Base-by-base conservation (phyloP, 352 stramenopile genomes). In the Phytophthora hybrid region DNA sequence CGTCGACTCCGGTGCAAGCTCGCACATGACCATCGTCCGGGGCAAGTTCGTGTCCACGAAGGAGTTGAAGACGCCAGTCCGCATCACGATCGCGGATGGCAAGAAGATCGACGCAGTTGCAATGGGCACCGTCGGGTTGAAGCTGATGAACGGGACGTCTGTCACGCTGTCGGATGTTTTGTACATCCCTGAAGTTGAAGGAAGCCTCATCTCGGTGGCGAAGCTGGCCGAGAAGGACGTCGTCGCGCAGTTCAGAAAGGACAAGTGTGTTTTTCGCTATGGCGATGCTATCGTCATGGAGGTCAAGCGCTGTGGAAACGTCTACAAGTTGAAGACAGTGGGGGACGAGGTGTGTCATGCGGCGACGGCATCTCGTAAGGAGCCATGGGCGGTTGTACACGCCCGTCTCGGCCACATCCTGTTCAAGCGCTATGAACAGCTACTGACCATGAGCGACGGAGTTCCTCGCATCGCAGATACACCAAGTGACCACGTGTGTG, bases 301-400 rank as follows among this genome's bases (percentile, higher is more conserved):
- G 21, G 57, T 52, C 18, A 59, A 65, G 63, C 23, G 63, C 5
- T 66, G 29, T 59, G 53, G 60, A 55, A 74, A 67, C 8, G 9
- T 74, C 53, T 62, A 70, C 67, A 69, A 69, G 59, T 60, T 64
- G 52, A 56, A 74, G 51, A 63, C 39, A 69, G 67, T 69, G 37
- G 54, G 59, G 51, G 67, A 61, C 29, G 31, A 74, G 31, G 67
- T 59, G 39, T 70, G 67, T 11, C 31, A 66, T 47, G 39, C n/a
- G 34, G 53, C 34, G 19, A 55, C 32, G 49, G 23, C 23, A 26
- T 26, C 23, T 26, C 23, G 23, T 26, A 26, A 26, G 23, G 23
- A 1, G 23, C 23, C 23, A 26, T 26, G 23, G 1, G 23, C 23
- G 3, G 23, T 26, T 26, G 23, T 26, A 26, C 23, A 26, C 3